These are phyloP conservation scores for Morella rubra DNA, from an alignment of 306 rosid species.

Conservation along the genomic window DNA sequence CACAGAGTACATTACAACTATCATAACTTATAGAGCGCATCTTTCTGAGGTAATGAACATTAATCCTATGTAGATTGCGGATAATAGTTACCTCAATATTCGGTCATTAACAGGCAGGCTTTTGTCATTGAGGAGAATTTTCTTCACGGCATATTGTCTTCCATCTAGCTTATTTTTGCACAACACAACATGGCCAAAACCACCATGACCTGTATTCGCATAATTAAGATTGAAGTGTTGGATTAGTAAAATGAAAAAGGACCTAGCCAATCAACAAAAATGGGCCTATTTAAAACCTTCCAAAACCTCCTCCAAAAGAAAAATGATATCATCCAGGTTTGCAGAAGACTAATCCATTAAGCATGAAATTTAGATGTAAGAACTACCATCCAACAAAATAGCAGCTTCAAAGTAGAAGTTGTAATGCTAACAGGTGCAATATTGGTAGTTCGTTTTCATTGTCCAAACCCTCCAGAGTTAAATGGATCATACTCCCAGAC, in stretches of 20 bases:
- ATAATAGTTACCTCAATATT: constrained; percentile 69
- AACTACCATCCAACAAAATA: not conserved
- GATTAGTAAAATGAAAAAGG: not conserved
- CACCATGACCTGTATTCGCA: constrained; percentile 80
- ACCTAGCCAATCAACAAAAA: not conserved
- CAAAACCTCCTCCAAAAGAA: not conserved
- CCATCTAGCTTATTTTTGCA: constrained; percentile 97
- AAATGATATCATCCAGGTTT: not conserved
- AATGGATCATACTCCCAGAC: too few species aligned
- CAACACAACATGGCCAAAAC: constrained; percentile 91
- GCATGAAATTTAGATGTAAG: not conserved
- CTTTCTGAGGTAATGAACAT: not conserved
- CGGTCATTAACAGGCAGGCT: constrained; percentile 73
- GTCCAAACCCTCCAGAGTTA: too few species aligned
- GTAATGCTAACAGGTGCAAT: too few species aligned
- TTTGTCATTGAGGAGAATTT: constrained; percentile 87
- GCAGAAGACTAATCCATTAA: not conserved
- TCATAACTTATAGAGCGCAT: not conserved
- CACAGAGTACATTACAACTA: not conserved
- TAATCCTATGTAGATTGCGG: constrained; percentile 22
- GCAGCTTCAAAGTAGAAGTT: not conserved
- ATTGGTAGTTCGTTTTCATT: too few species aligned
- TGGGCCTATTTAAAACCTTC: not conserved
- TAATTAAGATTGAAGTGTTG: constrained; percentile 18
- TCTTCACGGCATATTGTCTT: constrained; percentile 94